Base-by-base conservation (phyloP, 1,284 basidiomycete species). In the Cryptococcus jaspeensis region DNA sequence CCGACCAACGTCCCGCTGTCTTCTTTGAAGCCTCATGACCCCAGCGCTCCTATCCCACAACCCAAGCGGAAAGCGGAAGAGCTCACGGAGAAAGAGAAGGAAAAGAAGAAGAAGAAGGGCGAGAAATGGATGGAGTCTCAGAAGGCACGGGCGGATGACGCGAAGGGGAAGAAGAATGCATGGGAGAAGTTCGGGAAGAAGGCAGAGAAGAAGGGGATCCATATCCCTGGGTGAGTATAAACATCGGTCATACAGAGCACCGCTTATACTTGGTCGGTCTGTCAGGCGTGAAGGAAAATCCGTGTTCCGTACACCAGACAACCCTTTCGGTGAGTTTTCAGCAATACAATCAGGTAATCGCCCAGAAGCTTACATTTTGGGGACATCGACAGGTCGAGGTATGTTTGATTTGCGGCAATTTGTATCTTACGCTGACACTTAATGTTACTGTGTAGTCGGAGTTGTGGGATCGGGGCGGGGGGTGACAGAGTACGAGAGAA, bases 171-270 rank as follows among this genome's bases (percentile, higher is more conserved):
- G 80, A 91, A 97, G 80, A 85, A 84, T 62, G 87, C 87, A 20
- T 99, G 95, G 95, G 91, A 97, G 79, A 93, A 92, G 80, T 99
- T 99, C 81, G 90, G 94, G 12, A 95, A 94, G 80, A 97, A 96
- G 80, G 87, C 89, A 36, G 87, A 90, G 73, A 94, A 91, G 84
- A 98, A 98, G 80, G 93, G 93, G 8, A 87, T 93, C 38, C 75
- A 88, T 87, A 78, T 90, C 89, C 65, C 90, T 85, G 58, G 91
- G 90, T 59, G 41, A 53, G 73, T 57, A 18, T 13, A 18, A 13
- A 12, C 16, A 13, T 32, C 20, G 25, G n/a, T 49, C 5, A 42
- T n/a, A 25, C 1, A 61, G 28, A 22, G 40, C 52, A 35, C 47
- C 42, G n/a, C 16, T 22, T 5, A 52, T 36, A 20, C 47, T 51